Percentiles rank a stretch among this genome's conserved stretches.
Evolutionary conservation across 371 early-diverging fungal genomes (phyloP).

Genomic region (Apophysomyces elegans): DNA sequence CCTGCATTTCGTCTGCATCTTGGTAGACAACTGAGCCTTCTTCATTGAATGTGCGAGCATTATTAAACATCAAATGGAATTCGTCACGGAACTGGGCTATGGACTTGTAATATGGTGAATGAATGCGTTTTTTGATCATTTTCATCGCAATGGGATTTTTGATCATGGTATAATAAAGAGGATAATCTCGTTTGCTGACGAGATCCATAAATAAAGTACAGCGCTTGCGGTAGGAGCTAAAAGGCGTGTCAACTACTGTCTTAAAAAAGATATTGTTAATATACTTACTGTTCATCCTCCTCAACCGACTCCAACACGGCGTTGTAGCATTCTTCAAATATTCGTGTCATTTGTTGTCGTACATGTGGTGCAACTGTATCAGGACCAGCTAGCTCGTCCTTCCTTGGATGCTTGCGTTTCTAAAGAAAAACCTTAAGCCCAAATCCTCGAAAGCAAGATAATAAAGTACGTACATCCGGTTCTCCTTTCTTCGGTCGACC

Average conservation of each 20-base stretch:
- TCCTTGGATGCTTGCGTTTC: conserved; percentile 26
- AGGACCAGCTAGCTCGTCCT: conserved; percentile 27
- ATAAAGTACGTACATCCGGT: conserved; percentile 13
- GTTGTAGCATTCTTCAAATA: conserved; percentile 56
- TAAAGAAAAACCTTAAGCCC: not conserved
- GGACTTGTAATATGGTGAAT: conserved; percentile 55
- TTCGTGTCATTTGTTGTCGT: conserved; percentile 53
- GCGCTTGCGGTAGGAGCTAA: conserved; percentile 54
- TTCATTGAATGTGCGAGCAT: conserved; percentile 80
- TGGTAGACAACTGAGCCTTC: conserved; percentile 81
- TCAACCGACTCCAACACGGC: conserved; percentile 59
- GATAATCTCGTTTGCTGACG: conserved; percentile 77
- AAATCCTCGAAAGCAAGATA: too few relatives aligned
- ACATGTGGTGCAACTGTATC: conserved; percentile 41
- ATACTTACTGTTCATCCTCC: conserved; percentile 47
- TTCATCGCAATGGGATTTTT: conserved; percentile 83
- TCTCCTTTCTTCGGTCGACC: conserved; percentile 34
- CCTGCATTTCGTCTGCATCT: conserved; percentile 69
- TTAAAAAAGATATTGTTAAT: too few relatives aligned
- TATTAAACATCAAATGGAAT: conserved; percentile 76
- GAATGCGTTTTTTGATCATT: conserved; percentile 67
- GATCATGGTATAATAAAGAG: conserved; percentile 87
- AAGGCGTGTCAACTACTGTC: not conserved
- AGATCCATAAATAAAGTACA: conserved; percentile 75
- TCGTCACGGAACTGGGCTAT: conserved; percentile 63